Percentiles rank a stretch among this genome's conserved stretches.
Conservation (phyloP, 2,329 filamentous ascomycete species). For the Lecanoromycetidae sp. region DNA sequence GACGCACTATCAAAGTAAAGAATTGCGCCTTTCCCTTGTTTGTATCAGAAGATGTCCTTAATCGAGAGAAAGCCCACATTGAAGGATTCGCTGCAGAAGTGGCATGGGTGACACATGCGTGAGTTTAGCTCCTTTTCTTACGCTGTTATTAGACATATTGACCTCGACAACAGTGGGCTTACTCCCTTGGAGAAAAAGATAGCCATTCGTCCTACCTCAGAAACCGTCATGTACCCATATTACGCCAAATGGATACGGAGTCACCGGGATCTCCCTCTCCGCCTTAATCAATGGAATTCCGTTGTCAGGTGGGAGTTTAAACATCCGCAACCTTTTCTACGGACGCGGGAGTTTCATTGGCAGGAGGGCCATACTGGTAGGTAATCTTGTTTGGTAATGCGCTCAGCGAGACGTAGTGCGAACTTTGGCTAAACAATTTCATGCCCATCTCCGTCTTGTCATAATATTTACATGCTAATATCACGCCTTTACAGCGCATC, state of each 20-base stretch:
- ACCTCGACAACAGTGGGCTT: slow-evolving; percentile 52
- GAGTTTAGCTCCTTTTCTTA: slow-evolving; percentile 18
- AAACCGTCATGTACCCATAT: slow-evolving; percentile 88
- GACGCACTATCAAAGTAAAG: slow-evolving; percentile 81
- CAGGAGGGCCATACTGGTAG: slow-evolving; percentile 88
- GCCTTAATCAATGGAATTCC: slow-evolving; percentile 95
- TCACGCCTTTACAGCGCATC: too few species aligned
- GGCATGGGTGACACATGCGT: slow-evolving; percentile 41
- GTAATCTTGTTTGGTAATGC: background rate
- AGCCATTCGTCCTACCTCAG: slow-evolving; percentile 56
- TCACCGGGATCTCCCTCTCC: slow-evolving; percentile 85
- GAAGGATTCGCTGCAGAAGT: slow-evolving; percentile 84
- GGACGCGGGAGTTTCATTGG: slow-evolving; percentile 93
- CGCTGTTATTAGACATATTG: slow-evolving; percentile 18
- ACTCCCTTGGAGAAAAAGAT: slow-evolving; percentile 78
- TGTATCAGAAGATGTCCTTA: slow-evolving; percentile 77
- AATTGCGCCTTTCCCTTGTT: slow-evolving; percentile 97
- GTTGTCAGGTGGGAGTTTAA: slow-evolving; percentile 96
- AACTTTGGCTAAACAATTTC: too few species aligned
- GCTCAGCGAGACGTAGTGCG: too few species aligned
- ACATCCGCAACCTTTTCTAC: slow-evolving; percentile 71
- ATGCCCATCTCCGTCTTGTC: too few species aligned
- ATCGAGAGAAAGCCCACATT: slow-evolving; percentile 84
- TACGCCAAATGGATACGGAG: slow-evolving; percentile 95
- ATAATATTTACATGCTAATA: too few species aligned